These are phyloP conservation scores for Apiotrichum veenhuisii DNA, from an alignment of 1,284 basidiomycete species.

Conservation along the genomic window DNA sequence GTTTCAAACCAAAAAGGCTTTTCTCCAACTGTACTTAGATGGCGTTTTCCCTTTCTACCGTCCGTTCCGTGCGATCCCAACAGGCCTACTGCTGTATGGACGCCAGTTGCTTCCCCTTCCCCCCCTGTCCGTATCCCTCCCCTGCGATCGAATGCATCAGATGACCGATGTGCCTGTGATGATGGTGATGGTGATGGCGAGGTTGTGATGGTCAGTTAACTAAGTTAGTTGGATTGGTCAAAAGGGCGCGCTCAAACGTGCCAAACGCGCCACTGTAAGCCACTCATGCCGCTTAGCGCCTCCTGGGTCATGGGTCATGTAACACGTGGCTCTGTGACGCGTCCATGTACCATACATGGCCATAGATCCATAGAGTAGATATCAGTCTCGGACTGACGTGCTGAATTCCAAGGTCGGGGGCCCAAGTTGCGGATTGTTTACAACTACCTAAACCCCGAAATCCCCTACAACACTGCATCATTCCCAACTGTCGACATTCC, in stretches of 20 bases:
- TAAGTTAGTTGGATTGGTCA: too few species aligned
- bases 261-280: background rate
- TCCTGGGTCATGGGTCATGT: too few species aligned
- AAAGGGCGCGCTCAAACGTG: too few species aligned
- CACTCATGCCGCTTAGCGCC: background rate
- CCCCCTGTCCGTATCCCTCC: background rate
- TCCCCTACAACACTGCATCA: background rate
- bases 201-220: too few species aligned
- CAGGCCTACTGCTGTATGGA: constrained; percentile 1
- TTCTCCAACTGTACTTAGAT: background rate
- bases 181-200: too few species aligned
- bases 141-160: constrained; percentile 11
- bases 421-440: too few species aligned
- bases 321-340: too few species aligned
- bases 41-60: background rate
- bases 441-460: too few species aligned
- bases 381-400: too few species aligned
- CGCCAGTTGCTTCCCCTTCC: background rate
- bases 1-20: background rate
- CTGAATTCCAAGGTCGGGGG: too few species aligned
- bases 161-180: background rate
- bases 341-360: too few species aligned
- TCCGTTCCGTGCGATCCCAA: background rate
- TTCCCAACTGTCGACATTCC: background rate
- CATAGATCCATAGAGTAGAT: too few species aligned